Evolutionary conservation across 2,329 filamentous ascomycete genomes (phyloP).

Genomic region (Fusarium chlamydosporum): DNA sequence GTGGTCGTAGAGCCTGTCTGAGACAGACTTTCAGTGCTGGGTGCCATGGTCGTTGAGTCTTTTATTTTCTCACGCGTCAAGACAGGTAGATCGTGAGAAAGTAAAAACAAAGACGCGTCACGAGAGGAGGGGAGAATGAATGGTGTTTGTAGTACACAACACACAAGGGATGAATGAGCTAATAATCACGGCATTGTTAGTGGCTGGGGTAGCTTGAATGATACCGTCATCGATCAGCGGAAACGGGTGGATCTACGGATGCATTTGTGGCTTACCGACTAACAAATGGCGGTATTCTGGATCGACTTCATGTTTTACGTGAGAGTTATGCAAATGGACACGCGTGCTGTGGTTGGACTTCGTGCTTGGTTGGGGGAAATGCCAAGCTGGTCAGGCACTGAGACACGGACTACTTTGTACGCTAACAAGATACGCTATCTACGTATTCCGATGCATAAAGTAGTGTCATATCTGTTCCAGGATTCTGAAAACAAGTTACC

Average conservation of each 20-base stretch:
- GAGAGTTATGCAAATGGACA: slow-evolving; percentile 8
- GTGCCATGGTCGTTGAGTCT: slow-evolving; percentile 2
- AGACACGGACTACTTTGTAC: slow-evolving; percentile 10
- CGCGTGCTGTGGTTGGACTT: background rate
- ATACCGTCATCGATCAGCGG: slow-evolving; percentile 21
- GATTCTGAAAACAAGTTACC: too few relatives aligned
- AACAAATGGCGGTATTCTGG: background rate
- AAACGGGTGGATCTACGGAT: slow-evolving; percentile 4
- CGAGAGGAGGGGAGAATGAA: background rate
- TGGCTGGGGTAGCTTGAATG: slow-evolving; percentile 7
- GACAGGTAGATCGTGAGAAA: background rate
- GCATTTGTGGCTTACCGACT: background rate
- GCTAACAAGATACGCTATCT: background rate
- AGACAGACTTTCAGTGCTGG: slow-evolving; percentile 5
- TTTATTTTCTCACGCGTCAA: background rate
- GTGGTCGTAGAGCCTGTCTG: slow-evolving; percentile 25
- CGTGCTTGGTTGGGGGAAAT: background rate
- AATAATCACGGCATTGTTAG: slow-evolving; percentile 7
- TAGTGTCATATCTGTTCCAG: background rate
- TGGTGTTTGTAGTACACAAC: slow-evolving; percentile 7
- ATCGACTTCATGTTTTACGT: background rate
- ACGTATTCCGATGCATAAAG: background rate
- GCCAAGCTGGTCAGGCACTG: slow-evolving; percentile 3
- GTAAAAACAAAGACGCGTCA: background rate
- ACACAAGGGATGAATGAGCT: background rate